Evolutionary conservation across 345 rosid species (phyloP).

Genomic region (Lepidium didymum): DNA sequence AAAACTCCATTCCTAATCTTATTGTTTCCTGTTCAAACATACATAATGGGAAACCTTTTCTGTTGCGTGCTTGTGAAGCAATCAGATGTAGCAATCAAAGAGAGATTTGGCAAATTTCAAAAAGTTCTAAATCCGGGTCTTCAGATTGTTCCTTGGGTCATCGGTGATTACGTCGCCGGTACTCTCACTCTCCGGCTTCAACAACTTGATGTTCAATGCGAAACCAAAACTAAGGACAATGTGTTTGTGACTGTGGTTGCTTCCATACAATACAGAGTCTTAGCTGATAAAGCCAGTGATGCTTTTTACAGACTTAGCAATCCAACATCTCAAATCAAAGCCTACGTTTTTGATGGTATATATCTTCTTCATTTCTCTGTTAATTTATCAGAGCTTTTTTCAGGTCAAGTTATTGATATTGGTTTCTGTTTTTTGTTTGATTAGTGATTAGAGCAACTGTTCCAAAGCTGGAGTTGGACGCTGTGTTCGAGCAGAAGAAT

Average conservation of each 20-base stretch:
- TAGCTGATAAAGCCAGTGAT: conserved; percentile 44
- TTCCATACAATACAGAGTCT: conserved; percentile 46
- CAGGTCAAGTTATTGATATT: background rate
- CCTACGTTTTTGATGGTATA: conserved; percentile 55
- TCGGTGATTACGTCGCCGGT: conserved; percentile 51
- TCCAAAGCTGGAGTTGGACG: conserved; percentile 45
- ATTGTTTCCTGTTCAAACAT: background rate
- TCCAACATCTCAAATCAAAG: conserved; percentile 45
- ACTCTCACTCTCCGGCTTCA: conserved; percentile 49
- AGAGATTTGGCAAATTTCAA: conserved; percentile 53
- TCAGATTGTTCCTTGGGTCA: conserved; percentile 53
- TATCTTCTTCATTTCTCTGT: too few relatives aligned
- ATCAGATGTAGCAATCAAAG: conserved; percentile 54
- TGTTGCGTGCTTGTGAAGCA: conserved; percentile 55
- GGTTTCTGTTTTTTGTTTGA: background rate
- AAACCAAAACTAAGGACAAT: conserved; percentile 68
- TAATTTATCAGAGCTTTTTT: too few relatives aligned
- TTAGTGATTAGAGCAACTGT: conserved; percentile 55
- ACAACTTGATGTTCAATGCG: conserved; percentile 61
- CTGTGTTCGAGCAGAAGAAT: conserved; percentile 56
- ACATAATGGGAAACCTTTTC: conserved; percentile 49
- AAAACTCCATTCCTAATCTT: background rate
- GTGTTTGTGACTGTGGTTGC: conserved; percentile 60
- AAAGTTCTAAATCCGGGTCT: conserved; percentile 58
- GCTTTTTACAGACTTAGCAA: conserved; percentile 58